phyloP scores from a whole-genome alignment of 345 rosid species.

The Raphanus raphanistrum region DNA sequence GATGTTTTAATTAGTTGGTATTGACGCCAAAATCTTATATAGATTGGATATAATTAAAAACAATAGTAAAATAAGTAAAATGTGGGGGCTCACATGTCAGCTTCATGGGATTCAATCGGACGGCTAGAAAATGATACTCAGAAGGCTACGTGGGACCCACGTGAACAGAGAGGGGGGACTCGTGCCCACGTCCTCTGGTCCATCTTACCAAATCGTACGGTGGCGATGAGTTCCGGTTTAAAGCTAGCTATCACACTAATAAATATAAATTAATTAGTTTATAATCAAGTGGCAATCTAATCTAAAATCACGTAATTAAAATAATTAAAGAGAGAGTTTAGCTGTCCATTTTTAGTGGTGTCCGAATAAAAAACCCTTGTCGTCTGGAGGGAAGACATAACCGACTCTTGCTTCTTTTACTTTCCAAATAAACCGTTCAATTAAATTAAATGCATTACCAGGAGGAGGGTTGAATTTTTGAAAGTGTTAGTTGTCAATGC shows the following conservation, averaged over 20 bases:
- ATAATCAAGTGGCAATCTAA: constrained; percentile 30
- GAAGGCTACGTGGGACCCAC: constrained; percentile 31
- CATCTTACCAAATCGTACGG: constrained; percentile 32
- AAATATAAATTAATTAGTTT: neutral
- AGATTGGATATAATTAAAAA: neutral
- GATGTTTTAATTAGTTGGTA: constrained; percentile 5
- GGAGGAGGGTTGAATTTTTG: constrained; percentile 27
- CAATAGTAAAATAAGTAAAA: constrained; percentile 7
- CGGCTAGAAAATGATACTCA: constrained; percentile 29
- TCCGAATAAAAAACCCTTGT: constrained; percentile 42
- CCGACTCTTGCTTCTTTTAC: constrained; percentile 43
- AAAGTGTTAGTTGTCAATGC: constrained; percentile 16
- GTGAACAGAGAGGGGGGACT: constrained; percentile 31
- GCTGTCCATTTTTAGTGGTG: constrained; percentile 42
- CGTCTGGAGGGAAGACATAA: constrained; percentile 42
- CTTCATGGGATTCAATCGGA: constrained; percentile 42
- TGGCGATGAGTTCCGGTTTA: constrained; percentile 25
- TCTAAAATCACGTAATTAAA: constrained; percentile 30
- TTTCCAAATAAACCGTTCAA: constrained; percentile 39
- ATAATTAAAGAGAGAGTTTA: constrained; percentile 29
- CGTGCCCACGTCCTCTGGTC: constrained; percentile 39
- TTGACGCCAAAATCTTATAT: constrained; percentile 25
- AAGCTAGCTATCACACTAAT: neutral
- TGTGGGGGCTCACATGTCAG: constrained; percentile 44
- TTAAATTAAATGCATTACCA: constrained; percentile 6